Evolutionary conservation across 2,329 filamentous ascomycete species (phyloP), one percentile per base, ranked within the genome.

Genomic region (Trichoderma harzianum): DNA sequence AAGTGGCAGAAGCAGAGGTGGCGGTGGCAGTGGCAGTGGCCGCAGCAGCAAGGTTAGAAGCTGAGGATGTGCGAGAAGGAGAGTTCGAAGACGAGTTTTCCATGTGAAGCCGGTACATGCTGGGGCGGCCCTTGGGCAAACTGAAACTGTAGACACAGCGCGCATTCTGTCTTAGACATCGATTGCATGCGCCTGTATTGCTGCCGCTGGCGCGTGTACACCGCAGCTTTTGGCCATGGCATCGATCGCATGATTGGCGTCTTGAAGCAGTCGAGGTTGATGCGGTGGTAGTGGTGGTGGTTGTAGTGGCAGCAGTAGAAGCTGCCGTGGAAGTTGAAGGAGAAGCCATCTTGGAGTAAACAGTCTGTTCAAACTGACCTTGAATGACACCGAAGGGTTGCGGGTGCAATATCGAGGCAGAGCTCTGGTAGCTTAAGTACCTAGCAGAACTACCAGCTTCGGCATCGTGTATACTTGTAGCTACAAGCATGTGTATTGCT

Each of bases 181-280:
- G 26, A 10, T 60, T 30, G 32, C 69, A 71, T 11, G 69, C 69
- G 21, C 62, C 57, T 3, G 55, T 60, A n/a, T 60, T 61, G 43
- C 68, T 58, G 62, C 39, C 62, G 61, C 26, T 62, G 21, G 34
- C 39, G 21, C 69, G 69, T 32, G 47, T 64, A 34, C 69, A 71
- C 26, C 69, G 61, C 69, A 71, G 51, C 55, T 71, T 71, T 28
- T 71, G 69, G 30, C 34, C 32, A 34, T 71, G 69, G 69, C 69
- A 71, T 43, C 69, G 47, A 36, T 71, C 69, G 28, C 69, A 71
- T 16, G 69, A 71, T 24, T 67, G 69, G n/a, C 69, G 61, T n/a
- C 60, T 32, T 36, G 69, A 43, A 21, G 32, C 28, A 43, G 57
- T 61, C 14, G 57, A 61, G 14, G 57, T 61, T 61, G 57, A 32